phyloP scores from a whole-genome alignment of 2,329 filamentous ascomycete genomes.

The Beauveria varroae region DNA sequence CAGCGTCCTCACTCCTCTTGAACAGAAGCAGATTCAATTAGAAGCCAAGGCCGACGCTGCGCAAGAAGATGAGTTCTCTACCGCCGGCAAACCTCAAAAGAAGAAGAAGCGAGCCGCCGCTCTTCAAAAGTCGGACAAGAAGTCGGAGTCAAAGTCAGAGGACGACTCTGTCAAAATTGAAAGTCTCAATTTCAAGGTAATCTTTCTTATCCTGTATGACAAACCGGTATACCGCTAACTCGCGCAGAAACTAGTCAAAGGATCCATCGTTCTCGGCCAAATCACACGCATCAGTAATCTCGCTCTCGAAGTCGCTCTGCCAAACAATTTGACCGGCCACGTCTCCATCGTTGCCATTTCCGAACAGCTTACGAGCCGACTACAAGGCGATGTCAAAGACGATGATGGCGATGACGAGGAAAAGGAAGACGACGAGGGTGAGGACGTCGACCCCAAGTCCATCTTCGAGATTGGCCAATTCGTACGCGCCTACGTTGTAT shows the following conservation, averaged over 20 bases:
- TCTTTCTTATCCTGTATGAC: background rate
- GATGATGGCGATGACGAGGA: conserved; percentile 48
- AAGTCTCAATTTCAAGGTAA: conserved; percentile 80
- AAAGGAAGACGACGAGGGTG: conserved; percentile 45
- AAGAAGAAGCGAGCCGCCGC: conserved; percentile 53
- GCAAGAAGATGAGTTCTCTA: conserved; percentile 68
- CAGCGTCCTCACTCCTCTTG: conserved; percentile 82
- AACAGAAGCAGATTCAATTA: conserved; percentile 93
- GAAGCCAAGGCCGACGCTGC: conserved; percentile 88
- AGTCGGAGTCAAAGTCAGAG: conserved; percentile 35
- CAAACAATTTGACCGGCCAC: conserved; percentile 88
- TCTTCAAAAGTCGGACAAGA: conserved; percentile 45
- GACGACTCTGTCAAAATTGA: conserved; percentile 66
- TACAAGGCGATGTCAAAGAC: conserved; percentile 58
- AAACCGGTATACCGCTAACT: conserved; percentile 4
- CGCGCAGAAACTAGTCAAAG: conserved; percentile 67
- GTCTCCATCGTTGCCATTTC: conserved; percentile 91
- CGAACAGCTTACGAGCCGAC: conserved; percentile 63
- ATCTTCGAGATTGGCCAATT: conserved; percentile 84
- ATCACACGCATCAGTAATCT: conserved; percentile 72
- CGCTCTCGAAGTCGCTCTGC: conserved; percentile 73
- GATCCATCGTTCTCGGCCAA: conserved; percentile 82
- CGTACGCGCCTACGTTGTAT: conserved; percentile 73
- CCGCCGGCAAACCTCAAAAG: conserved; percentile 34
- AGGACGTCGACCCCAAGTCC: conserved; percentile 62